These are phyloP conservation scores for Brettanomyces nanus DNA, from an alignment of 805 yeast genomes.

Conservation along the genomic window DNA sequence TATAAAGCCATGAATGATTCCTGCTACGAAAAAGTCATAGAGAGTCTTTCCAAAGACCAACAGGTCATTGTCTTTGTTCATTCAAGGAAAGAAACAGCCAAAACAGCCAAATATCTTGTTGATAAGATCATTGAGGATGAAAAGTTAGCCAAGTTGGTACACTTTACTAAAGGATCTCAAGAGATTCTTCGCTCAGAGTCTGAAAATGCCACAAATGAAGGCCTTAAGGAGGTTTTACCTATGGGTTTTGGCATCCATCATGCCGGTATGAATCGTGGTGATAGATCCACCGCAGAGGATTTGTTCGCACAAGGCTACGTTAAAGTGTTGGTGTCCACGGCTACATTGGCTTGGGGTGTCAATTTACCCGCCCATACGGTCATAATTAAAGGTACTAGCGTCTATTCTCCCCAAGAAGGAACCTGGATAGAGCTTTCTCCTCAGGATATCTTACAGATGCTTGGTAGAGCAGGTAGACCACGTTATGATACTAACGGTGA, in stretches of 20 bases:
- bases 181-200: slow-evolving; percentile 63
- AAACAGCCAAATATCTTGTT: slow-evolving; percentile 69
- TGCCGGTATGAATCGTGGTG: slow-evolving; percentile 73
- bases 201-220: slow-evolving; percentile 42
- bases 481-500: slow-evolving; percentile 88
- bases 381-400: slow-evolving; percentile 86
- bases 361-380: slow-evolving; percentile 94
- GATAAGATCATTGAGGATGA: slow-evolving; percentile 54
- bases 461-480: slow-evolving; percentile 98
- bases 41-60: slow-evolving; percentile 51
- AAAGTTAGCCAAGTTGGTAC: slow-evolving; percentile 33
- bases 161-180: slow-evolving; percentile 45
- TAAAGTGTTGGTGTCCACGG: slow-evolving; percentile 81
- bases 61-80: slow-evolving; percentile 91
- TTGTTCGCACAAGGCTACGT: slow-evolving; percentile 81
- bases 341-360: slow-evolving; percentile 97
- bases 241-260: slow-evolving; percentile 85
- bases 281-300: slow-evolving; percentile 75
- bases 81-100: slow-evolving; percentile 83
- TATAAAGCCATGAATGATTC: slow-evolving; percentile 83
- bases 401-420: slow-evolving; percentile 86
- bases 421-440: slow-evolving; percentile 88
- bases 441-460: slow-evolving; percentile 91
- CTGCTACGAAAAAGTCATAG: slow-evolving; percentile 72
- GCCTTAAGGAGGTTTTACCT: slow-evolving; percentile 51